Base-by-base conservation (phyloP, 495 filamentous ascomycete species). In the Hyaloscypha hepaticicola region DNA sequence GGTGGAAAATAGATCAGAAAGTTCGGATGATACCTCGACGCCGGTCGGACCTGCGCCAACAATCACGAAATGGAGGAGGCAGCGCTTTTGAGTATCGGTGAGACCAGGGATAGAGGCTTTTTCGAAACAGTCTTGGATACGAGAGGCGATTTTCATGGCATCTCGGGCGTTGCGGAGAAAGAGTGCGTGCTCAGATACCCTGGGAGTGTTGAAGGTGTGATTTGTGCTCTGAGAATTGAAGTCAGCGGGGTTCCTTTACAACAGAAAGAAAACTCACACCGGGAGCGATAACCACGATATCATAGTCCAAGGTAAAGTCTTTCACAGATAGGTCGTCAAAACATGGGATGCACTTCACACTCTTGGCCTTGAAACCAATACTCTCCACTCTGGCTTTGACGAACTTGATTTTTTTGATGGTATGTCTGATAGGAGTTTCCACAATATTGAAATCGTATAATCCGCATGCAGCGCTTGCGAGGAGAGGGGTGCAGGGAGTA, bases 41-140 rank as follows among this genome's bases (percentile, higher is more conserved):
- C 93, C 93, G 1, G 92, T 96, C 0, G 92, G 92, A 0, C 92
- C 92, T 25, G 90, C 92, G 8, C 92, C 92, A 1, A 96, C 90
- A 60, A 96, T 84, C 31, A 89, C 90, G 68, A 96, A 96, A 74
- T 92, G 87, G 3, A 96, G 78, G 9, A 96, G 77, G 56, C 82
- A 78, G 50, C 80, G 78, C 62, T 82, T 78, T 77, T 90, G 81
- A 33, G 85, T 82, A 3, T 88, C 83, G 1, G 82, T 58, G 16
- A 55, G 21, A n/a, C 60, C 51, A 2, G 65, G 59, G 21, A 67
- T 56, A 22, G 51, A 56, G 3, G 65, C 65, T 25, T 62, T 67
- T 24, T 67, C 65, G 38, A 67, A 55, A 21, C 58, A 50, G 48
- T 67, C 53, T 31, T 49, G 49, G 6, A 67, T 33, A 27, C 49